Evolutionary conservation across 1,139 yeast genomes (phyloP), one percentile per base, ranked within the genome.

Genomic region (Debaryomycetaceae sp.): DNA sequence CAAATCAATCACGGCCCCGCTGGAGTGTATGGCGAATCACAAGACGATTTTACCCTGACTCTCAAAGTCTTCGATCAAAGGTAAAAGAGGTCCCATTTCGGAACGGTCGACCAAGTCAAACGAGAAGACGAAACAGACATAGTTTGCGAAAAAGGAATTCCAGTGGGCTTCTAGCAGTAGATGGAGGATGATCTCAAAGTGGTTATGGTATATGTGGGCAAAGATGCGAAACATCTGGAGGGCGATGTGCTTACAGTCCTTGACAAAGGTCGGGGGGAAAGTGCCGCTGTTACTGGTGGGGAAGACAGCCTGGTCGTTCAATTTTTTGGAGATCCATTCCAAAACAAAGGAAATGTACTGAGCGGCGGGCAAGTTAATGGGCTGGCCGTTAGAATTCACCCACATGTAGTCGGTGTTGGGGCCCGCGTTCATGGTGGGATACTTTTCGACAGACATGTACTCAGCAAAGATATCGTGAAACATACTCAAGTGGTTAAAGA

Each of bases 71-170:
- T 77, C 87, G 31, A 92, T 81, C 53, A 90, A 62, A 2, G 81
- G 77, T 31, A 66, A 55, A 39, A 90, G 58, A 1, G 98, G 98
- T 35, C 67, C 80, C 55, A 86, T 60, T 41, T 90, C 98, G 36
- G 66, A 63, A 34, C 75, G 59, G 39, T 87, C 97, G 27, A 90
- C 64, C 39, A 90, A 67, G 32, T 72, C 77, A 53, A 83, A 90
- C 41, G 86, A 95, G 44, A 80, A 79, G 13, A 80, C 74, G 46
- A 90, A 82, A 32, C 94, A 79, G 29, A 87, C 69, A 48, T 81
- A 90, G 52, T 92, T 98, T n/a, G 95, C 92, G 55, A 90, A 92
- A 46, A 87, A 85, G 4, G 97, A 86, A 54, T 92, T 90, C 95
- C 95, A 90, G 51, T 92, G 98, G 2, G 98, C 96, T 51, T 90